Evolutionary conservation across 2,329 filamentous ascomycete genomes (phyloP).

Genomic region (Fusarium xyrophilum): DNA sequence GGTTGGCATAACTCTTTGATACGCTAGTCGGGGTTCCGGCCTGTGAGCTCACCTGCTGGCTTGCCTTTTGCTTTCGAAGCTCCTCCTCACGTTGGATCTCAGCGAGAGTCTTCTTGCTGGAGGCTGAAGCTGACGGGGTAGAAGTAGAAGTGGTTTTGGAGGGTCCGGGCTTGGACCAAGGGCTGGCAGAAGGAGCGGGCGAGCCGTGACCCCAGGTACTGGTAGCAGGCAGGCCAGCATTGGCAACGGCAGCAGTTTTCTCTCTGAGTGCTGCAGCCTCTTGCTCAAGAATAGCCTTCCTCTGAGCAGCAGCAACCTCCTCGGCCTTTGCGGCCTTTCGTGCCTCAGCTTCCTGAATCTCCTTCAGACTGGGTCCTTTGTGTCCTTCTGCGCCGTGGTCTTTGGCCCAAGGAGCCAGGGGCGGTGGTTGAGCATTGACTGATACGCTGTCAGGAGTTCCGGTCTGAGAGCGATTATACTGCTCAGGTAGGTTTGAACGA

Average conservation of each 20-base stretch:
- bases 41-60: constrained; percentile 59
- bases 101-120: constrained; percentile 85
- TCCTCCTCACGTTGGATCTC: constrained; percentile 99
- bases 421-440: constrained; percentile 62
- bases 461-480: constrained; percentile 73
- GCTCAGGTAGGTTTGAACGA: constrained; percentile 82
- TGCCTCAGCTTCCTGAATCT: constrained; percentile 96
- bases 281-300: constrained; percentile 80
- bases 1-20: constrained; percentile 92
- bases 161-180: constrained; percentile 71
- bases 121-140: constrained; percentile 32
- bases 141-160: constrained; percentile 49
- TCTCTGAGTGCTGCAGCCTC: constrained; percentile 69
- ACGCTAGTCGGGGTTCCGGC: constrained; percentile 55
- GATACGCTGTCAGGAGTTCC: constrained; percentile 70
- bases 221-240: constrained; percentile 76
- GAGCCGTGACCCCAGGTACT: constrained; percentile 89
- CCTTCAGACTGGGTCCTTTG: constrained; percentile 89
- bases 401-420: constrained; percentile 94
- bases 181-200: constrained; percentile 69
- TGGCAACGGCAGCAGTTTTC: constrained; percentile 59
- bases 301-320: constrained; percentile 77
- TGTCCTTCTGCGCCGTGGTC: constrained; percentile 73
- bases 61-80: constrained; percentile 73
- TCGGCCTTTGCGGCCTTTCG: constrained; percentile 91